A percentile compares a stretch with the other conserved stretches of the same genome.
These are phyloP conservation scores for Nicotiana tomentosiformis DNA, from an alignment of 257 asterid species.

Conservation along the genomic window DNA sequence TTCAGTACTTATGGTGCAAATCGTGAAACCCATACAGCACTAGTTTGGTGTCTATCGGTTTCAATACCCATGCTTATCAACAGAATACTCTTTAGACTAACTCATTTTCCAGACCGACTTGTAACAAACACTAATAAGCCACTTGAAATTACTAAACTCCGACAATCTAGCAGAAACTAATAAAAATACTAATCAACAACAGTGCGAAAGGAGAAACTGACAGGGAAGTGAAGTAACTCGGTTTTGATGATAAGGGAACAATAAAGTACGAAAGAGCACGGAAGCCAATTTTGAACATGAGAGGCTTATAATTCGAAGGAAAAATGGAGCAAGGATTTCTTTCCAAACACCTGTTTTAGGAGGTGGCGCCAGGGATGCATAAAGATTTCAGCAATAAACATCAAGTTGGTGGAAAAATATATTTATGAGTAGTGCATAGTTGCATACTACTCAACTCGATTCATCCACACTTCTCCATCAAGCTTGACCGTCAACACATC, in stretches of 20 bases:
- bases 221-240: not conserved
- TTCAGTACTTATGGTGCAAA: too few relatives aligned
- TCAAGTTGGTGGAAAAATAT: too few relatives aligned
- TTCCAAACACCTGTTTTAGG: too few relatives aligned
- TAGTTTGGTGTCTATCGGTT: too few relatives aligned
- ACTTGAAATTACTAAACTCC: not conserved
- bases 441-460: too few relatives aligned
- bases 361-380: too few relatives aligned
- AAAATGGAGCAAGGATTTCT: too few relatives aligned
- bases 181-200: not conserved
- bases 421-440: too few relatives aligned
- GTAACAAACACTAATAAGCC: not conserved
- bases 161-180: not conserved
- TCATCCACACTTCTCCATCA: too few relatives aligned
- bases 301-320: not conserved
- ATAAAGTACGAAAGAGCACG: not conserved
- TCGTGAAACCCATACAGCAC: too few relatives aligned
- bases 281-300: not conserved
- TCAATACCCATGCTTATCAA: not conserved
- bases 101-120: not conserved
- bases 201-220: not conserved
- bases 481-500: too few relatives aligned
- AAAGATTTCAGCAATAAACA: too few relatives aligned
- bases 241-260: not conserved
- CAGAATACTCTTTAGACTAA: not conserved